Evolutionary conservation across 2,329 filamentous ascomycete genomes (phyloP), one percentile per base, ranked within the genome.

Genomic region (Penicillium janthinellum): DNA sequence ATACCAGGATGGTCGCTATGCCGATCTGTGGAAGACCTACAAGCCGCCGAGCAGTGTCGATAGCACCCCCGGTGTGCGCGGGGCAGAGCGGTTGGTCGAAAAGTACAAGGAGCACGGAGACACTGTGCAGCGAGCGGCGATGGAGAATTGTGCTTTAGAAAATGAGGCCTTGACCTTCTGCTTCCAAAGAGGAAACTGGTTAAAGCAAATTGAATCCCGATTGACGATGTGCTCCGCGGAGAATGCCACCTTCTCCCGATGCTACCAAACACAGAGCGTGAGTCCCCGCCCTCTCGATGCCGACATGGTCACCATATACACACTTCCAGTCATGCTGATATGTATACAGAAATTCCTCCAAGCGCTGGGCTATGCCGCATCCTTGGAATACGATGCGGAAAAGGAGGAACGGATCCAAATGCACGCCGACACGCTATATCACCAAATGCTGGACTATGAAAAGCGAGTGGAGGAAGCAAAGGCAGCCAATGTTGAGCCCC

Each of bases 21-120:
- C 93, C 57, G 86, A 98, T 74, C 82, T 99, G 35, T 99, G 95
- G 95, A 94, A 92, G 78, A 91, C 86, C 59, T 99, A 99, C 82
- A 85, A 85, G 59, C 88, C 94, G 8, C 86, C 90, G 54, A 74
- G 81, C 38, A 82, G 90, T 58, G 39, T 47, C 39, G 79, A 96
- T 61, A 89, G 94, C 70, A 86, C 86, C 61, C 82, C 83, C 20
- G 90, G 90, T 73, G 86, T 85, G 41, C 90, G 95, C 68, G 87
- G 92, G 70, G 92, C 96, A 72, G 90, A 90, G 74, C 83, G 91
- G 73, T 88, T 98, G 57, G 81, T 97, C 54, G 89, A 94, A 55
- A 88, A 87, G 6, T 96, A 89, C 83, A 96, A 96, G 75, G 87
- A 91, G 72, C 88, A 92, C 62, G 91, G 90, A 73, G 84, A 86